A percentile compares a stretch with the other conserved stretches of the same genome.
Conservation (phyloP, 176 grass and related monocot species). For the Thinopyrum elongatum region DNA sequence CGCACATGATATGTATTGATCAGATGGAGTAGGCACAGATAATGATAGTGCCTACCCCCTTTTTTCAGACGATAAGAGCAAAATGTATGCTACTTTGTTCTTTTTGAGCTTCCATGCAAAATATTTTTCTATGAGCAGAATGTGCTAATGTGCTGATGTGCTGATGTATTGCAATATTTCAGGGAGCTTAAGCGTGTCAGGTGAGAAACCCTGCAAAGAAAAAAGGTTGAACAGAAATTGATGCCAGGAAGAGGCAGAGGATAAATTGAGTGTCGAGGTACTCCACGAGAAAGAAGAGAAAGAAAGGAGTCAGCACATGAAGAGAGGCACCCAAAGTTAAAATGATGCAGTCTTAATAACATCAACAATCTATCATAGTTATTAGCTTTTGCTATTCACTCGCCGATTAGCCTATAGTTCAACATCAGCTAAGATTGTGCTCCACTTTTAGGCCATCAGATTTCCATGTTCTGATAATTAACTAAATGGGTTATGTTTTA, state of each 20-base stretch:
- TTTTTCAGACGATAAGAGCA: no score
- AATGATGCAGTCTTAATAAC: conserved; percentile 68
- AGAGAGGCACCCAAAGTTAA: conserved; percentile 80
- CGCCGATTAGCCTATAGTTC: conserved; percentile 20
- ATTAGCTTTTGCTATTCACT: conserved; percentile 23
- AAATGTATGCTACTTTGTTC: no score
- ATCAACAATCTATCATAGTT: not conserved
- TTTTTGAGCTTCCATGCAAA: no score
- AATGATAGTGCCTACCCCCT: no score
- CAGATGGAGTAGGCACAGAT: no score
- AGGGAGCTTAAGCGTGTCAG: conserved; percentile 57
- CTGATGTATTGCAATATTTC: conserved; percentile 14
- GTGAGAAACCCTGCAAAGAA: conserved; percentile 50
- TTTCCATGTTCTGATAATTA: conserved; percentile 18
- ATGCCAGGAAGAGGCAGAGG: conserved; percentile 43
- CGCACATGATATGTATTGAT: no score
- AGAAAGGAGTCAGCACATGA: conserved; percentile 66
- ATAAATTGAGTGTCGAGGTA: conserved; percentile 63
- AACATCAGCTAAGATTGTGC: conserved; percentile 18
- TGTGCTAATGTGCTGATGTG: no score
- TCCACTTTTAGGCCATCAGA: conserved; percentile 13
- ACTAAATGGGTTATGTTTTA: not conserved
- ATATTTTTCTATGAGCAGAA: no score
- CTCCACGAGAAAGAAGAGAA: conserved; percentile 76
- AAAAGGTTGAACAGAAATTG: not conserved